Evolutionary conservation across 2,329 filamentous ascomycete species (phyloP).

Genomic region (Meredithiella fracta): DNA sequence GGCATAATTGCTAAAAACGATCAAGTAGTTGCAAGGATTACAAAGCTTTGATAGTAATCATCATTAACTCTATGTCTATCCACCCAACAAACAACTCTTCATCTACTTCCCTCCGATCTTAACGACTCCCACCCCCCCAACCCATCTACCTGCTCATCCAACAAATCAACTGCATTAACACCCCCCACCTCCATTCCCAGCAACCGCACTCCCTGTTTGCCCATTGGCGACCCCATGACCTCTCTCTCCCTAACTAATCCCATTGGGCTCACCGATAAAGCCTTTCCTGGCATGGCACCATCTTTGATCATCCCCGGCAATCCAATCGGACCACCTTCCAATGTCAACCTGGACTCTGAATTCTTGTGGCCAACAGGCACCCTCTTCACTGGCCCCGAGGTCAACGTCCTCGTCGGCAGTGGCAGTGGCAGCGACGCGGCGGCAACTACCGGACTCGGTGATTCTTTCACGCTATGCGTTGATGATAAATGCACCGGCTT

Average conservation of each 20-base stretch:
- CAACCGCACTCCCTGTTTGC: background rate
- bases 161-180: conserved; percentile 26
- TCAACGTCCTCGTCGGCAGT: background rate
- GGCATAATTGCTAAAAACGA: too few relatives aligned
- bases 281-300: background rate
- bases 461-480: background rate
- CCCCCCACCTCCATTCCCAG: background rate
- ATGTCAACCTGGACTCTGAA: background rate
- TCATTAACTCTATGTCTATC: too few relatives aligned
- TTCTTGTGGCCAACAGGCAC: conserved; percentile 4
- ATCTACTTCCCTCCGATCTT: conserved; percentile 25
- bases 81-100: background rate
- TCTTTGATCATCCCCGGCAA: conserved; percentile 6
- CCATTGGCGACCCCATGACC: background rate
- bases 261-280: background rate
- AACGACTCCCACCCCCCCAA: conserved; percentile 40
- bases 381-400: background rate
- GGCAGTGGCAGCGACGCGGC: background rate
- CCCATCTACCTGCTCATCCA: conserved; percentile 30
- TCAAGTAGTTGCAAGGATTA: too few relatives aligned
- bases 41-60: too few relatives aligned
- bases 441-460: background rate
- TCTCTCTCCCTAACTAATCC: background rate
- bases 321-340: background rate
- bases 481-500: conserved; percentile 40